These are phyloP conservation scores for Datisca glomerata DNA, from an alignment of 306 rosid genomes.

Conservation along the genomic window DNA sequence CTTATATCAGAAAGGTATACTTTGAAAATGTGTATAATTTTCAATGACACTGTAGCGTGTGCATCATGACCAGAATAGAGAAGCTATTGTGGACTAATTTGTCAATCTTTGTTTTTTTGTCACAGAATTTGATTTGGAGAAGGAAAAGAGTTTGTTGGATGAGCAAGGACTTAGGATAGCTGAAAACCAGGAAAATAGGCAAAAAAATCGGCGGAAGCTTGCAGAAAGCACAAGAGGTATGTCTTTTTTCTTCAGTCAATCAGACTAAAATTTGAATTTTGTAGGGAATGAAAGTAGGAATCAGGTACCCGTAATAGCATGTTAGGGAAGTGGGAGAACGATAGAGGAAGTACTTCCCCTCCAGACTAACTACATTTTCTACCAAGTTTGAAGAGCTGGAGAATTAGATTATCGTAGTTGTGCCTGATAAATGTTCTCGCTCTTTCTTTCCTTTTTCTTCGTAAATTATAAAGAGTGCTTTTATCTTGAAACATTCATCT, in stretches of 20 bases:
- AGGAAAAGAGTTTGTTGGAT: constrained; percentile 74
- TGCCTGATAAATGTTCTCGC: not conserved
- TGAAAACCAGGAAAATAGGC: constrained; percentile 96
- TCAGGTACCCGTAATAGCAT: no score
- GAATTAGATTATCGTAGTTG: not conserved
- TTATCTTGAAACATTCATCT: not conserved
- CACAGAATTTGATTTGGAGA: constrained; percentile 92
- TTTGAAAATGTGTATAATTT: not conserved
- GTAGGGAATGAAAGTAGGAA: no score
- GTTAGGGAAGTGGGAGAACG: not conserved
- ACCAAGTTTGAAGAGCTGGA: not conserved
- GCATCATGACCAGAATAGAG: not conserved
- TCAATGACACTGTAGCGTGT: not conserved
- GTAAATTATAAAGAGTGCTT: not conserved
- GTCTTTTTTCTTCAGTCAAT: constrained; percentile 1
- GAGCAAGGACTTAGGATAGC: constrained; percentile 94
- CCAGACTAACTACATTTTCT: not conserved
- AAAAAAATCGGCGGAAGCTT: constrained; percentile 92
- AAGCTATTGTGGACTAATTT: not conserved
- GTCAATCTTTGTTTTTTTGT: not conserved
- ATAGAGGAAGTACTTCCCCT: not conserved
- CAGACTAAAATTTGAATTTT: constrained; percentile 9
- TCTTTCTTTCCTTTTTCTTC: not conserved
- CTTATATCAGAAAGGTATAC: not conserved
- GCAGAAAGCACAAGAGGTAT: constrained; percentile 92